These are phyloP conservation scores for Geotrichum klebahnii DNA, from an alignment of 1,139 yeast genomes.

Conservation along the genomic window DNA sequence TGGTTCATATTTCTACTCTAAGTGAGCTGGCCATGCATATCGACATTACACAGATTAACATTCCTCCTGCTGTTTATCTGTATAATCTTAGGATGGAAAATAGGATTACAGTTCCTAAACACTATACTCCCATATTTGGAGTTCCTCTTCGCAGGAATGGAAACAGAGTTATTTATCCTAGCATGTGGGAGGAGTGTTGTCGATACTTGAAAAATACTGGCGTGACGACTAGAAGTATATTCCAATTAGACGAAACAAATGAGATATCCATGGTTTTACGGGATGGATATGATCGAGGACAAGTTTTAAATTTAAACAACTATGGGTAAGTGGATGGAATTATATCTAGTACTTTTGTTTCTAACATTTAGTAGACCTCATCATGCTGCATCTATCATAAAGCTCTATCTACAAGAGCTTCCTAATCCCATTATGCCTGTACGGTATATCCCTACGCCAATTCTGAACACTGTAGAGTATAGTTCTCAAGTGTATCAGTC, in stretches of 20 bases:
- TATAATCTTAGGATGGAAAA: conserved; percentile 44
- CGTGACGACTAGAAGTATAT: conserved; percentile 22
- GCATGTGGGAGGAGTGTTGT: conserved; percentile 35
- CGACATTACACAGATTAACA: conserved; percentile 71
- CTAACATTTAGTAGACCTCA: conserved; percentile 27
- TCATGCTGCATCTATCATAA: conserved; percentile 14
- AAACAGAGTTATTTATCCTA: conserved; percentile 26
- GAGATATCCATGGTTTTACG: conserved; percentile 34
- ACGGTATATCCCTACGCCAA: conserved; percentile 12
- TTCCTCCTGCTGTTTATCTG: conserved; percentile 67
- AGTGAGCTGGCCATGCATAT: conserved; percentile 59
- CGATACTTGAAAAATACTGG: conserved; percentile 28
- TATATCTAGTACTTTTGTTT: not conserved
- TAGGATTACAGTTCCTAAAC: conserved; percentile 38
- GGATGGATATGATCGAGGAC: conserved; percentile 41
- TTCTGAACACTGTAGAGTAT: conserved; percentile 11
- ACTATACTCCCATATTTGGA: conserved; percentile 37
- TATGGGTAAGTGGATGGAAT: conserved; percentile 24
- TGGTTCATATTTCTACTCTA: conserved; percentile 53
- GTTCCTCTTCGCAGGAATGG: conserved; percentile 29
- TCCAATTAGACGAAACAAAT: conserved; percentile 23
- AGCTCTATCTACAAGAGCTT: conserved; percentile 18
- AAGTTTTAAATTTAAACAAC: conserved; percentile 37
- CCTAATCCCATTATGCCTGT: conserved; percentile 19
- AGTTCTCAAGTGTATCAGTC: conserved; percentile 12